Percentiles rank a stretch among this genome's conserved stretches.
phyloP scores from a whole-genome alignment of 1,139 yeast genomes.

The Pichia sp. region DNA sequence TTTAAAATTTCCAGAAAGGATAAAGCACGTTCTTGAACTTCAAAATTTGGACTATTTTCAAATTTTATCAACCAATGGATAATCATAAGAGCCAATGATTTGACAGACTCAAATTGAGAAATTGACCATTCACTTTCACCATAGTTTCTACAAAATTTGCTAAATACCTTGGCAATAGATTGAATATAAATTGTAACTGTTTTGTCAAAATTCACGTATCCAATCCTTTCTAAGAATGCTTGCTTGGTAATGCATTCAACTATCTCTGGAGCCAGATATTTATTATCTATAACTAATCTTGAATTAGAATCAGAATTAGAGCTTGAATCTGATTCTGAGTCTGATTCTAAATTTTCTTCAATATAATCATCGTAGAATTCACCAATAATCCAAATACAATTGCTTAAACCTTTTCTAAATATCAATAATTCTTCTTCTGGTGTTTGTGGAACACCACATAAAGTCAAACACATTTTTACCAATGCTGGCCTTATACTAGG shows the following conservation, averaged over 20 bases:
- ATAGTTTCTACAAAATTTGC: constrained; percentile 30
- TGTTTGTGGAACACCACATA: constrained; percentile 17
- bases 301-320: constrained; percentile 1
- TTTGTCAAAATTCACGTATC: constrained; percentile 14
- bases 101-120: constrained; percentile 18
- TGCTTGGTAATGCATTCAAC: constrained; percentile 20
- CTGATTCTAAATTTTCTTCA: constrained; percentile 15
- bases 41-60: constrained; percentile 50
- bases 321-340: constrained; percentile 19
- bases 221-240: constrained; percentile 13
- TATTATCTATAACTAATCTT: constrained; percentile 4
- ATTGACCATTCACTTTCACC: constrained; percentile 19
- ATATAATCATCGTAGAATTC: constrained; percentile 39
- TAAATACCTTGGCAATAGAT: constrained; percentile 41
- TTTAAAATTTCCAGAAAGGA: constrained; percentile 77
- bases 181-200: constrained; percentile 37
- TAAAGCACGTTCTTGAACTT: constrained; percentile 84
- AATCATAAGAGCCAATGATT: constrained; percentile 17
- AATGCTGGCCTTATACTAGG: constrained; percentile 55
- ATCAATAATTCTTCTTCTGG: constrained; percentile 15
- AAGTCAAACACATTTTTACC: constrained; percentile 23
- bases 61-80: constrained; percentile 29
- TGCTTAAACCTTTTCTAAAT: constrained; percentile 39
- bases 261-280: constrained; percentile 21
- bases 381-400: constrained; percentile 72